These are phyloP conservation scores for Dentipellis fragilis DNA, from an alignment of 768 basidiomycete species.

Conservation along the genomic window DNA sequence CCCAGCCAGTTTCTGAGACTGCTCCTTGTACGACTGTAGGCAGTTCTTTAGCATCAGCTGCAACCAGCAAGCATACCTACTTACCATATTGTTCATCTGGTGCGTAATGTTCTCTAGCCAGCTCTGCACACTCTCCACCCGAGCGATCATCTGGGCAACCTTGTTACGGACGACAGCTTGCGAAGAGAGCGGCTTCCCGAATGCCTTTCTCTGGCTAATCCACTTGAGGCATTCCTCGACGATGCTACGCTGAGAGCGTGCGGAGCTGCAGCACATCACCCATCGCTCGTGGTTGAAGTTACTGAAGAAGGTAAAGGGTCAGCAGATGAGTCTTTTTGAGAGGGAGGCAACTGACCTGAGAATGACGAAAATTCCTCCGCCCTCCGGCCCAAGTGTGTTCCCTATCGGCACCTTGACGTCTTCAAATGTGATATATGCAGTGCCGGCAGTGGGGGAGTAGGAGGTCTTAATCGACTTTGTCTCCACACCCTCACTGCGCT, in stretches of 20 bases:
- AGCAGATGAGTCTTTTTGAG: slow-evolving; percentile 16
- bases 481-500: slow-evolving; percentile 72
- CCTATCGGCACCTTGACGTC: slow-evolving; percentile 79
- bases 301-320: slow-evolving; percentile 27
- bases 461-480: slow-evolving; percentile 83
- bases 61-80: slow-evolving; percentile 9
- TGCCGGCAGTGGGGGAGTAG: slow-evolving; percentile 86
- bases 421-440: slow-evolving; percentile 75
- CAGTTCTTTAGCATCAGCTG: slow-evolving; percentile 13
- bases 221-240: slow-evolving; percentile 89
- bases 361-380: slow-evolving; percentile 60
- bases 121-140: slow-evolving; percentile 70
- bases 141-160: slow-evolving; percentile 82
- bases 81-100: slow-evolving; percentile 79
- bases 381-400: slow-evolving; percentile 76
- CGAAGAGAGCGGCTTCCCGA: slow-evolving; percentile 77
- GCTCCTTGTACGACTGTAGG: slow-evolving; percentile 54
- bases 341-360: slow-evolving; percentile 28
- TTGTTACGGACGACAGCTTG: slow-evolving; percentile 85
- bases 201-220: slow-evolving; percentile 82
- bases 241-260: slow-evolving; percentile 50
- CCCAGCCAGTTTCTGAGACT: slow-evolving; percentile 68
- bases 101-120: slow-evolving; percentile 84
- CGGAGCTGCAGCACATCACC: slow-evolving; percentile 77
- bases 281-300: slow-evolving; percentile 96